Conservation (phyloP, 139 green algal species). For the Chlamydomonas schloesseri region DNA sequence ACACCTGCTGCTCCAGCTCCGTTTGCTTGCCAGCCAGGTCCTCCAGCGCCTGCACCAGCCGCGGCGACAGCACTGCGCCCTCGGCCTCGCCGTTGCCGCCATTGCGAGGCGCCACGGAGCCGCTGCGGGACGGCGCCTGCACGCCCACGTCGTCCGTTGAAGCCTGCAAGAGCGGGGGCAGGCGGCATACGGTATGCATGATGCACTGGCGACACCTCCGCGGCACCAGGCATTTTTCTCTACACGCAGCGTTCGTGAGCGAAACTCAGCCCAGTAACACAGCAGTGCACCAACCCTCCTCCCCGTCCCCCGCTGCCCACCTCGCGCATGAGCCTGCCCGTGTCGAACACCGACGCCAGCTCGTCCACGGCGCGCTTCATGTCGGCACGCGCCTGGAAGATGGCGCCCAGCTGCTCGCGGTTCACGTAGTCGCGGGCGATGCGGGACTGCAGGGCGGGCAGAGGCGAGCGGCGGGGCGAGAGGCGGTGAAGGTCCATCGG, state of each 20-base stretch:
- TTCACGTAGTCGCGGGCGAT: slow-evolving; percentile 38
- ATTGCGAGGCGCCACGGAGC: not conserved
- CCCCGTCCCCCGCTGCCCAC: not conserved
- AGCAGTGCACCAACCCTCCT: no score
- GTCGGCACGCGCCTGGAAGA: slow-evolving; percentile 49
- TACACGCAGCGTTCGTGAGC: no score
- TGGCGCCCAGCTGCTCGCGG: slow-evolving; percentile 40
- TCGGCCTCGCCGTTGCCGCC: not conserved
- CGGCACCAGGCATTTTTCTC: no score
- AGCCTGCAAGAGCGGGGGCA: not conserved
- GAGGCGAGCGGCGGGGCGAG: not conserved
- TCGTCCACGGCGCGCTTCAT: slow-evolving; percentile 46
- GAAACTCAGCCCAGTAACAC: no score
- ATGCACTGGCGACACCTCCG: no score
- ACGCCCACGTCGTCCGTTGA: not conserved
- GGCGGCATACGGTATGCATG: no score
- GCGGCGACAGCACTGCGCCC: not conserved
- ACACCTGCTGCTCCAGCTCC: slow-evolving; percentile 32
- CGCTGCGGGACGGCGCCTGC: not conserved
- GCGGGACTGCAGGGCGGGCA: not conserved
- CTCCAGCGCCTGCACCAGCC: slow-evolving; percentile 22
- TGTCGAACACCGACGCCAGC: slow-evolving; percentile 37
- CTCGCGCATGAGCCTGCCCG: slow-evolving; percentile 20
- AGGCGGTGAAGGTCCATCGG: no score
- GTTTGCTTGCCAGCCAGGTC: slow-evolving; percentile 31